Conservation (phyloP, 176 grass and related monocot genomes). For the Areca catechu region DNA sequence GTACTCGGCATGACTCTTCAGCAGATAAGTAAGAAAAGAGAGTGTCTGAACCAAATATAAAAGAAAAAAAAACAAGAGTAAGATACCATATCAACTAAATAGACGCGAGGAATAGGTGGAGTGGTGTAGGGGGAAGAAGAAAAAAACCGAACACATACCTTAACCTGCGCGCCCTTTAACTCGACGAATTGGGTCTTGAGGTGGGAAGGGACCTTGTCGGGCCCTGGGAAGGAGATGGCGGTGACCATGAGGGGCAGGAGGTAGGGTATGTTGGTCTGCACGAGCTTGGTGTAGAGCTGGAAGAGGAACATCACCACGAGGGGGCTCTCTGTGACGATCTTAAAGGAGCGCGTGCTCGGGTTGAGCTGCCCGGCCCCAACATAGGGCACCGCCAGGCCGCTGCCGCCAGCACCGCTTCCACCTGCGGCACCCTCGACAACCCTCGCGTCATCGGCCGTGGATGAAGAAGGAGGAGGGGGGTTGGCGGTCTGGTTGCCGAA, state of each 20-base stretch:
- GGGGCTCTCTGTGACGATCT: constrained; percentile 93
- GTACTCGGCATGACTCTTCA: constrained; percentile 95
- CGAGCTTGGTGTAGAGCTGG: constrained; percentile 94
- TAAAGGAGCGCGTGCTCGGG: constrained; percentile 86
- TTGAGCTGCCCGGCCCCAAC: constrained; percentile 61
- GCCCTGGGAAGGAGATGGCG: constrained; percentile 74
- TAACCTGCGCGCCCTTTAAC: constrained; percentile 92
- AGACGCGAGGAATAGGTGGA: too few species aligned
- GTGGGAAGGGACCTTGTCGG: constrained; percentile 68
- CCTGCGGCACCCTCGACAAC: too few species aligned
- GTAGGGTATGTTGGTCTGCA: constrained; percentile 88
- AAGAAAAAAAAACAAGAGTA: constrained; percentile 4
- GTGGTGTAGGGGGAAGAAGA: not conserved
- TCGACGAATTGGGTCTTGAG: constrained; percentile 80
- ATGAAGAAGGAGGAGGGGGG: not conserved
- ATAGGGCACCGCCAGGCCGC: constrained; percentile 22
- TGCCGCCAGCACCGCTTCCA: constrained; percentile 13
- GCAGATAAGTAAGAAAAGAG: constrained; percentile 83
- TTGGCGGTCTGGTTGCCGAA: constrained; percentile 28
- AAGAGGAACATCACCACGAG: constrained; percentile 99
- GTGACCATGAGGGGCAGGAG: constrained; percentile 87
- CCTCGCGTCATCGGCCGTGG: not conserved
- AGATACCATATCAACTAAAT: constrained; percentile 10
- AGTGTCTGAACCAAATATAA: constrained; percentile 57
- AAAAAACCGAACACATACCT: constrained; percentile 33